phyloP scores from a whole-genome alignment of 768 basidiomycete genomes.

The Infundibulicybe gibba region DNA sequence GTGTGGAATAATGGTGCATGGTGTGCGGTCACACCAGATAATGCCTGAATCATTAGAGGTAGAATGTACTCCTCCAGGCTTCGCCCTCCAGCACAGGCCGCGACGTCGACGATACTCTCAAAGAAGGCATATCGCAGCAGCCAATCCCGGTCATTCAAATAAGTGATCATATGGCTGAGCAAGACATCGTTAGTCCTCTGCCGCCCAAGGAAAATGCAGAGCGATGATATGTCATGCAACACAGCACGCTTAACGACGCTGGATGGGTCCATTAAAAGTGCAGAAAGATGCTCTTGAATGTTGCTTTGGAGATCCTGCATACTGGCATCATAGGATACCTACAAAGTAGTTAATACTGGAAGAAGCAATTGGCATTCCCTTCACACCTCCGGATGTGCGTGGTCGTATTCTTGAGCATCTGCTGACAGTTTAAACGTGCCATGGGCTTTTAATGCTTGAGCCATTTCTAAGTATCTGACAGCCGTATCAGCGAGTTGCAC shows the following conservation, averaged over 20 bases:
- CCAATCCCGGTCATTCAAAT: conserved; percentile 90
- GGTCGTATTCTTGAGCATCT: conserved; percentile 71
- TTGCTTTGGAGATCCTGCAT: conserved; percentile 81
- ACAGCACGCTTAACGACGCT: conserved; percentile 90
- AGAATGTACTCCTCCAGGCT: conserved; percentile 95
- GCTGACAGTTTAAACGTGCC: conserved; percentile 63
- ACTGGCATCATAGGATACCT: conserved; percentile 91
- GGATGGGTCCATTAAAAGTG: conserved; percentile 85
- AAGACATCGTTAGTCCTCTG: conserved; percentile 94
- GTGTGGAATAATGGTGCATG: not conserved
- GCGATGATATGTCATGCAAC: conserved; percentile 77
- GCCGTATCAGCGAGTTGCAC: conserved; percentile 84
- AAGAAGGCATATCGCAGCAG: conserved; percentile 87
- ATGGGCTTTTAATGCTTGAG: conserved; percentile 83
- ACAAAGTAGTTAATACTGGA: not conserved
- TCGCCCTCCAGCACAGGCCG: conserved; percentile 86
- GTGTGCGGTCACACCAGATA: conserved; percentile 63
- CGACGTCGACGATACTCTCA: conserved; percentile 93
- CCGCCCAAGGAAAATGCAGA: conserved; percentile 92
- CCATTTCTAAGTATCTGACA: conserved; percentile 88
- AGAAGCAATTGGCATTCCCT: conserved; percentile 8
- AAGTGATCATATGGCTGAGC: conserved; percentile 85
- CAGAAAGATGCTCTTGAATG: conserved; percentile 84
- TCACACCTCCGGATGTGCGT: conserved; percentile 74
- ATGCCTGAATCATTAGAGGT: conserved; percentile 93